Conservation (phyloP, 106 monocot species). For the Xerophyta viscosa region DNA sequence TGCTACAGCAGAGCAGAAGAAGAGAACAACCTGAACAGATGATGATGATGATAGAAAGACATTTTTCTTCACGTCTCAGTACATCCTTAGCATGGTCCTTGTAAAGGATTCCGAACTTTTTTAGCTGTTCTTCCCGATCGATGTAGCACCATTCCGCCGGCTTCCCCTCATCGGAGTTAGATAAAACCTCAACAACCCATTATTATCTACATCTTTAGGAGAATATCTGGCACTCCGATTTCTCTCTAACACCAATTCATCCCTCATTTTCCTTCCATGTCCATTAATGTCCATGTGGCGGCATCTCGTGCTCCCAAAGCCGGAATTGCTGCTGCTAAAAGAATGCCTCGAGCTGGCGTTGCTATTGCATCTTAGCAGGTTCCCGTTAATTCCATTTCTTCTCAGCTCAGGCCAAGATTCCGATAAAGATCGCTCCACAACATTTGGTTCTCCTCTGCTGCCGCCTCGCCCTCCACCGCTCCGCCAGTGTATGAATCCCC, state of each 20-base stretch:
- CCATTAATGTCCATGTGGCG: constrained; percentile 32
- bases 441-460: constrained; percentile 18
- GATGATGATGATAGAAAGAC: no score
- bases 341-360: constrained; percentile 61
- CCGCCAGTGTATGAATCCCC: constrained; percentile 62
- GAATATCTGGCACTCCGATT: constrained; percentile 74
- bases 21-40: constrained; percentile 18
- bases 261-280: constrained; percentile 35
- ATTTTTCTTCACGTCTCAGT: constrained; percentile 40
- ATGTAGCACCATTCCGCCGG: constrained; percentile 23
- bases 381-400: constrained; percentile 16
- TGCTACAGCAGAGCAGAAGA: constrained; percentile 1
- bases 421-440: constrained; percentile 36
- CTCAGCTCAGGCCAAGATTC: constrained; percentile 46
- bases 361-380: constrained; percentile 46
- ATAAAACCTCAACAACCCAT: constrained; percentile 79
- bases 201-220: constrained; percentile 47
- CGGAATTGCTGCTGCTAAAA: constrained; percentile 25
- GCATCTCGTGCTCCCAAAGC: constrained; percentile 30
- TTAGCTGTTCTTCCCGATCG: constrained; percentile 20
- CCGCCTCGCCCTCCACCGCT: constrained; percentile 10
- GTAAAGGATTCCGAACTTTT: constrained; percentile 38
- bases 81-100: constrained; percentile 58
- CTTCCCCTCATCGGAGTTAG: constrained; percentile 64
- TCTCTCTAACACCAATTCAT: constrained; percentile 51